Evolutionary conservation across 257 asterid species (phyloP), one percentile per base, ranked within the genome.

Genomic region (Lycium barbarum): DNA sequence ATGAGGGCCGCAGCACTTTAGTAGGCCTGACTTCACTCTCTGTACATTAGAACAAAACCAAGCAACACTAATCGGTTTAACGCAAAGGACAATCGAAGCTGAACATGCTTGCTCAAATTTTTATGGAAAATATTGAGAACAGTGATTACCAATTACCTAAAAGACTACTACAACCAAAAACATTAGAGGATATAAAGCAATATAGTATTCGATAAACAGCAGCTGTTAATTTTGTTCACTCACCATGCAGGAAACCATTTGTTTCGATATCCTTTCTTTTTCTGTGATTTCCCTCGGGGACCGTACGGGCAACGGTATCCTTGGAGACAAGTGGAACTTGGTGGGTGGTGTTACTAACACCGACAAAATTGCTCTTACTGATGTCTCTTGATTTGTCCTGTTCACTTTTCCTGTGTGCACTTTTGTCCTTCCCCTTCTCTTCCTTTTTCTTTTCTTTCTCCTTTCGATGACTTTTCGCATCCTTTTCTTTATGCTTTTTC

Each of bases 211-310:
- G 1, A 76, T 74, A 81, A 80, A 80, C 45, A 84, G 84, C 47
- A 78, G 82, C 38, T 33, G 82, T 38, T 53, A 53, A 33, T 26
- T 53, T 78, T 49, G 14, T 51, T 78, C 49, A 90, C 97, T 93
- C 94, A 94, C 97, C 97, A 80, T 87, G 94, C 72, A 87, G 80
- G 80, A 93, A 90, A 87, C 98, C 97, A 89, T 94, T 92, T 20
- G 89, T 61, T 85, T 36, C 72, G 83, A 82, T 62, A 58, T 90
- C 94, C 85, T 91, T 91, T 78, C 94, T 88, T 87, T 94, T 94
- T 91, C 88, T 86, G 88, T 83, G 82, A 84, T 85, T 90, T 83
- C 79, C 93, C 71, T 90, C 95, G 84, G 70, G 79, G 33, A 74
- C 55, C 84, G 83, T 84, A 86, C 62, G 88, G 79, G 59, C 86